Conservation (phyloP, 2,329 filamentous ascomycete genomes). For the Colletotrichum tropicale region DNA sequence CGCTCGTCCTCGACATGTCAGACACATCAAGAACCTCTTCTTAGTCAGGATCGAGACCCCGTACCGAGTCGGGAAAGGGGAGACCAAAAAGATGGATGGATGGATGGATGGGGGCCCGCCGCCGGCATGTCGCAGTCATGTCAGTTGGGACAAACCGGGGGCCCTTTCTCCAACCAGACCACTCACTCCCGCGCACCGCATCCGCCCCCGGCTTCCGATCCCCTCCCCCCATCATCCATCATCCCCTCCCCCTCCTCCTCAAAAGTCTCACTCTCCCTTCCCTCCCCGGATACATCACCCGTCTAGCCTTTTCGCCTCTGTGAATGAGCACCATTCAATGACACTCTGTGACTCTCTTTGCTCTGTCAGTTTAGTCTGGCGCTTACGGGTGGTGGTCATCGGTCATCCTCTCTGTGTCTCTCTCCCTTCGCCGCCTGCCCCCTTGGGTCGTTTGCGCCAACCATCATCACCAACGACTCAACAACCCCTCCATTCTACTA, state of each 20-base stretch:
- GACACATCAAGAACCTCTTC: background rate
- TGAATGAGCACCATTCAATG: background rate
- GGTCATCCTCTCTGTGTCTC: background rate
- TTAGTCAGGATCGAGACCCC: background rate
- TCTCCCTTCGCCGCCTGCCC: background rate
- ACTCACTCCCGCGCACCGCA: background rate
- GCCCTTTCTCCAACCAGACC: background rate
- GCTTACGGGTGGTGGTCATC: background rate
- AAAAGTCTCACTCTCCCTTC: conserved; percentile 5
- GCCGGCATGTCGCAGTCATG: background rate
- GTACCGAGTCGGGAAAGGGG: background rate
- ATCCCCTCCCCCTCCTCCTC: background rate
- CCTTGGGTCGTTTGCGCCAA: background rate
- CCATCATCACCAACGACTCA: background rate
- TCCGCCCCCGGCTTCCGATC: background rate
- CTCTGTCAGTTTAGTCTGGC: background rate
- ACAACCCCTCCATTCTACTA: background rate
- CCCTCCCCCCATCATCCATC: background rate
- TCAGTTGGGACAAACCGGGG: background rate
- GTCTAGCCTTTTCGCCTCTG: background rate
- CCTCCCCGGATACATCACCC: background rate
- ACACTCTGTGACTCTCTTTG: background rate
- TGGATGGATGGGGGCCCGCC: background rate
- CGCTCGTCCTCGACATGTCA: background rate
- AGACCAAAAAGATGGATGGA: background rate